A percentile compares a stretch with the other conserved stretches of the same genome.
phyloP scores from a whole-genome alignment of 768 basidiomycete species.

The Steccherinum ochraceum region DNA sequence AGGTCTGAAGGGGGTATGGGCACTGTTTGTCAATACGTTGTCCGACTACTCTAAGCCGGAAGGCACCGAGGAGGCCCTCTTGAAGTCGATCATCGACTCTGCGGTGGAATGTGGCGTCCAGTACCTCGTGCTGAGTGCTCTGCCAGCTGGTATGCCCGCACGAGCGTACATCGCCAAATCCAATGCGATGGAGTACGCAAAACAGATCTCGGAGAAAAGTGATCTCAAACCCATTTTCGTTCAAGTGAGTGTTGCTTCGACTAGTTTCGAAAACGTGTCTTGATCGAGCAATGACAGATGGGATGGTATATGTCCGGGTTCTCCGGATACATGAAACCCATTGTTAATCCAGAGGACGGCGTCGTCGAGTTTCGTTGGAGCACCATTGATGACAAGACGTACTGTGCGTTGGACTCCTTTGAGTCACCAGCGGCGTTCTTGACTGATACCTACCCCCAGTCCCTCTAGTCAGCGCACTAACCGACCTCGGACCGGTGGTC shows the following conservation, averaged over 20 bases:
- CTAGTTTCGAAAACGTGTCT: background rate
- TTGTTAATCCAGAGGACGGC: background rate
- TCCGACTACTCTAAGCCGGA: conserved; percentile 7
- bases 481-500: conserved; percentile 7
- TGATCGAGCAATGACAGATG: conserved; percentile 1
- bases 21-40: conserved; percentile 7
- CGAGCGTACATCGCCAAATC: conserved; percentile 4
- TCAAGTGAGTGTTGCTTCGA: background rate
- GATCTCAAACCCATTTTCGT: conserved; percentile 3
- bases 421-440: background rate
- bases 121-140: conserved; percentile 1
- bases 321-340: background rate
- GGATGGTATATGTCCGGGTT: conserved; percentile 7
- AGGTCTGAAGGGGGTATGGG: conserved; percentile 1
- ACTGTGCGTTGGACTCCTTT: background rate
- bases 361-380: conserved; percentile 5
- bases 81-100: conserved; percentile 2
- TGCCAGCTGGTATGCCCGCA: conserved; percentile 3
- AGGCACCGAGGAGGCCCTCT: conserved; percentile 4
- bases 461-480: conserved; percentile 1
- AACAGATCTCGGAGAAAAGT: background rate
- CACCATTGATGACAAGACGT: background rate
- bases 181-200: conserved; percentile 4
- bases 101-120: conserved; percentile 1
- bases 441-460: conserved; percentile 1